Percentiles rank a stretch among this genome's conserved stretches.
Conservation (phyloP, 1,139 yeast genomes). For the Debaryomyces udenii region DNA sequence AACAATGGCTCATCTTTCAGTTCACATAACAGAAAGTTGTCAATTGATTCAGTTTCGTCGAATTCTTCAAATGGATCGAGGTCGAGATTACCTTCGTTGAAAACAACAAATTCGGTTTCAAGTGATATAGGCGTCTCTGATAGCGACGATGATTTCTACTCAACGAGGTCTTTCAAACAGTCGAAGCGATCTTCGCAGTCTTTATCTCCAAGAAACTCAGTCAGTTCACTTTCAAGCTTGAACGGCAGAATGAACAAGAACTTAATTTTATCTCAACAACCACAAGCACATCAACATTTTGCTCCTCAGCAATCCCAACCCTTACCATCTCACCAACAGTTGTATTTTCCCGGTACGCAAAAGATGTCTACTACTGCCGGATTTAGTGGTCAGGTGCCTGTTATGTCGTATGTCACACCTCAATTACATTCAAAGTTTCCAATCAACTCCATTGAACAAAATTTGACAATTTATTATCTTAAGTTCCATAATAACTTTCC, state of each 20-base stretch:
- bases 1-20: conserved; percentile 4
- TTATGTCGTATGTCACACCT: neutral
- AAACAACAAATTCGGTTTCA: conserved; percentile 27
- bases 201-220: conserved; percentile 50
- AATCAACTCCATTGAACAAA: conserved; percentile 22
- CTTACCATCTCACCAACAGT: conserved; percentile 8
- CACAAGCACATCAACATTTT: conserved; percentile 11
- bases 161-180: conserved; percentile 26
- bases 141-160: conserved; percentile 46
- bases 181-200: conserved; percentile 29
- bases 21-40: conserved; percentile 31
- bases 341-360: conserved; percentile 9
- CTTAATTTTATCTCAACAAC: conserved; percentile 16
- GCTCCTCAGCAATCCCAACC: conserved; percentile 10
- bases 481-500: conserved; percentile 61
- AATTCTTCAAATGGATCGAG: conserved; percentile 37
- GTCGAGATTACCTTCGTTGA: conserved; percentile 32
- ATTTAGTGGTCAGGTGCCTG: neutral
- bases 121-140: conserved; percentile 33
- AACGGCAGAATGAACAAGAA: conserved; percentile 45
- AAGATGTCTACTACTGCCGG: neutral
- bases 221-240: conserved; percentile 47
- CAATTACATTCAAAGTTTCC: conserved; percentile 14
- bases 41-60: conserved; percentile 39
- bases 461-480: conserved; percentile 47